Base-by-base conservation (phyloP, 2,329 filamentous ascomycete genomes). In the Cordyceps farinosa region DNA sequence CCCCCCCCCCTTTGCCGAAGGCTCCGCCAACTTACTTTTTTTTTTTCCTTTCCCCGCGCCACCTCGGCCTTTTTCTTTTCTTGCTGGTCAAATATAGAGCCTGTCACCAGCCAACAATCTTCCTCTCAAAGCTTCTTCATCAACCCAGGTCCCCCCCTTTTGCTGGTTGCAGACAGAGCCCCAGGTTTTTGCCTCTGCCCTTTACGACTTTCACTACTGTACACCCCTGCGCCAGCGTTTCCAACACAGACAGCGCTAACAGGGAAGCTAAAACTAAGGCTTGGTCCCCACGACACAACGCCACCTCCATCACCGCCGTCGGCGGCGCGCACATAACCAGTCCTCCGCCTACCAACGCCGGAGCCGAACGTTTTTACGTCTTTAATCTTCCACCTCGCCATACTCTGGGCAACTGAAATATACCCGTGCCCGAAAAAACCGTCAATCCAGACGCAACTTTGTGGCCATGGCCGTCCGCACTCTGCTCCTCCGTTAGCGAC, bases 221-320 rank as follows among this genome's bases (percentile, higher is more conserved):
- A 22, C 44, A n/a, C 44, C 17, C 40, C n/a, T 10, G 34, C n/a
- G n/a, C 1, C 38, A 56, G 22, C 40, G 40, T 45, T 32, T 32
- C 51, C 54, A 29, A 48, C 48, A 32, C 13, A 22, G 50, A 9
- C n/a, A 57, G 54, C 42, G 42, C 42, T 36, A 57, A 47, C n/a
- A 5, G n/a, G 22, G 36, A n/a, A 57, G 42, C 42, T 40, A 42
- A n/a, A 42, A 8, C 48, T 30, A 34, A 48, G 48, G 29, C 30
- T 51, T 51, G 48, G 15, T 45, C 40, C 38, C 54, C 54, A 57
- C 54, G 54, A 36, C 54, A 27, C 30, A 10, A 57, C 54, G 54
- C 55, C 55, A 58, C 55, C 34, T 48, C 44, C 44, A 47, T 57
- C 42, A 47, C 42, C 29, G 53, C 47, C 27, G 47, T 32, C 29